These are phyloP conservation scores for Magnolia changhungtana DNA, from an alignment of 164 flowering plant genomes.

Conservation along the genomic window DNA sequence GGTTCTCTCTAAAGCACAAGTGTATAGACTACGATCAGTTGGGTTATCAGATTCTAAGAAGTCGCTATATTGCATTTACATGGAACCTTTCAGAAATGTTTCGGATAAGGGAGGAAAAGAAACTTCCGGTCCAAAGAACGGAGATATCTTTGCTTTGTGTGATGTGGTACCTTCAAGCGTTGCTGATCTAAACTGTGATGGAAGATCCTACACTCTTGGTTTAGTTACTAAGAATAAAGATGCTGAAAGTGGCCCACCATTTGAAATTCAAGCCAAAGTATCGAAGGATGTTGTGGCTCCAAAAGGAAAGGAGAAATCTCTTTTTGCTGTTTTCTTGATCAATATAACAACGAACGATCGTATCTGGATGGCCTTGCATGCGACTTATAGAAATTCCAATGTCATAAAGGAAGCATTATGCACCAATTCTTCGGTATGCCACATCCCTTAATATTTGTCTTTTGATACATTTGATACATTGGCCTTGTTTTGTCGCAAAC, in stretches of 20 bases:
- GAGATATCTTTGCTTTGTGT: background rate
- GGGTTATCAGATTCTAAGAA: background rate
- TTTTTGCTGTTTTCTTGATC: constrained; percentile 4
- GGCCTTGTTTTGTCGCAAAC: background rate
- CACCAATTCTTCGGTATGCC: background rate
- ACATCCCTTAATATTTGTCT: background rate
- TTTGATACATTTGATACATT: background rate
- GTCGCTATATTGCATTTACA: background rate
- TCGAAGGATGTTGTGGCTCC: background rate
- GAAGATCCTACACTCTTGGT: background rate
- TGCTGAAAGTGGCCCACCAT: background rate
- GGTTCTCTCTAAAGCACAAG: background rate
- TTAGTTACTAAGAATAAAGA: background rate
- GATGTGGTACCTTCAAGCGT: background rate
- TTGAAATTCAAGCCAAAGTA: background rate
- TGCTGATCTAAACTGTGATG: background rate
- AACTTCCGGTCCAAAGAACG: background rate
- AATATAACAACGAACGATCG: background rate
- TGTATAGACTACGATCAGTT: background rate
- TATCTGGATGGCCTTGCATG: background rate
- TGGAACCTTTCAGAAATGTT: background rate
- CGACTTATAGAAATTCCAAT: background rate
- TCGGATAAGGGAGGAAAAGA: background rate
- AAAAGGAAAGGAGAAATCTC: background rate
- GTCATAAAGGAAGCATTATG: background rate